These are phyloP conservation scores for Penicillium janthinellum DNA, from an alignment of 2,329 filamentous ascomycete genomes.

Conservation along the genomic window DNA sequence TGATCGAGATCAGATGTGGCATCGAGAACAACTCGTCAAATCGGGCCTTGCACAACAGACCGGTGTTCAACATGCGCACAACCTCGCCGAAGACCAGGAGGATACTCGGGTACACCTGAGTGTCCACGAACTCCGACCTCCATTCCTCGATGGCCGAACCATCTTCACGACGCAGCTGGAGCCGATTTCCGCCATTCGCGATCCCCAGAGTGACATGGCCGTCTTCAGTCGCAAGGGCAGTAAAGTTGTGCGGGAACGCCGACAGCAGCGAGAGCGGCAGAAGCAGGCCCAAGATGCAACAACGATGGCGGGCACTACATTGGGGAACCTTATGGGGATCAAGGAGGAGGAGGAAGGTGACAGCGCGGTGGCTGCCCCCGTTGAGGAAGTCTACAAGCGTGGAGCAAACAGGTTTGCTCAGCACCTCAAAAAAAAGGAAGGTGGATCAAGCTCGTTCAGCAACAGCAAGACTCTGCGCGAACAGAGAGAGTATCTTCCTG, in stretches of 20 bases:
- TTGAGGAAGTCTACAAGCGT: constrained; percentile 67
- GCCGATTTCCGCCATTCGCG: constrained; percentile 86
- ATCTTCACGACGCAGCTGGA: constrained; percentile 98
- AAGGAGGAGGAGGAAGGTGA: constrained; percentile 82
- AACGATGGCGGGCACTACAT: constrained; percentile 83
- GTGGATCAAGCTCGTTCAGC: constrained; percentile 84
- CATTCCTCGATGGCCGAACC: constrained; percentile 90
- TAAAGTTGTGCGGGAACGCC: constrained; percentile 83
- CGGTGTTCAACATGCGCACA: constrained; percentile 77
- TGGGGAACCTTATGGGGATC: constrained; percentile 94
- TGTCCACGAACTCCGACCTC: constrained; percentile 89
- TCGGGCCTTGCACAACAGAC: constrained; percentile 92
- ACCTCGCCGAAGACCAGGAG: constrained; percentile 72
- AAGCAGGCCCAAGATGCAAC: constrained; percentile 95
- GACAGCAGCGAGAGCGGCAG: constrained; percentile 89
- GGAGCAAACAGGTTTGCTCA: constrained; percentile 78
- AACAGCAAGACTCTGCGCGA: constrained; percentile 87
- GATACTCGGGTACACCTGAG: constrained; percentile 84
- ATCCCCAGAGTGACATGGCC: constrained; percentile 97
- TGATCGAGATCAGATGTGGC: constrained; percentile 89
- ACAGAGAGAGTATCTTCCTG: constrained; percentile 89
- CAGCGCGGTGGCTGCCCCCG: constrained; percentile 76
- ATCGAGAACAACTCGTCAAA: constrained; percentile 96
- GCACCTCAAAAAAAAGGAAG: constrained; percentile 84
- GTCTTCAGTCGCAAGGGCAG: constrained; percentile 96